These are phyloP conservation scores for Coccomyxa sp. DNA, from an alignment of 139 green algal genomes.

Conservation along the genomic window DNA sequence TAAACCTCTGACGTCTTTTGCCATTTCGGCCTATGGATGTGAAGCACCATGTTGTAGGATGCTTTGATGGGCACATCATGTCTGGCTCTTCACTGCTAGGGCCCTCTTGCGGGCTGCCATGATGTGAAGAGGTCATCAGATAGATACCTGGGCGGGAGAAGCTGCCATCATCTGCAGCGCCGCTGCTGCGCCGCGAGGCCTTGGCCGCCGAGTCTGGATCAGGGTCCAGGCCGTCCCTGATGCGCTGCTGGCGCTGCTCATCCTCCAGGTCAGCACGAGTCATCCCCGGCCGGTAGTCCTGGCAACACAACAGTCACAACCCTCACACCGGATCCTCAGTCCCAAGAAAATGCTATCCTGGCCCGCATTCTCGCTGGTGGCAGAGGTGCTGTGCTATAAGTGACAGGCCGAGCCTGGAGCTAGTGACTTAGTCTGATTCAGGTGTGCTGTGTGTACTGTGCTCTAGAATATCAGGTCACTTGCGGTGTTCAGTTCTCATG, in stretches of 20 bases:
- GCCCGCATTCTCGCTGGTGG: not conserved
- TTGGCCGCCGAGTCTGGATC: not conserved
- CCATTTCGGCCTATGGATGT: not conserved
- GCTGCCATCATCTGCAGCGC: slow-evolving; percentile 10
- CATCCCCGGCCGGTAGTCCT: slow-evolving; percentile 54
- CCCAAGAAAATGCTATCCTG: not conserved
- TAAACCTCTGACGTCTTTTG: too few relatives aligned
- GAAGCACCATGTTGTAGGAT: too few relatives aligned
- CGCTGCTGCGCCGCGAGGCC: not conserved
- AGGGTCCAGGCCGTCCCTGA: not conserved
- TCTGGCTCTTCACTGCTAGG: not conserved
- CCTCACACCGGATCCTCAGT: not conserved
- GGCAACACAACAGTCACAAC: not conserved
- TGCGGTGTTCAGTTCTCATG: not conserved
- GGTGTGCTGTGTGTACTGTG: not conserved
- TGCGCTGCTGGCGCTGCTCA: slow-evolving; percentile 9
- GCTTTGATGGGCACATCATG: not conserved
- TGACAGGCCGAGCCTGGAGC: not conserved
- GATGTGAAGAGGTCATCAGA: not conserved
- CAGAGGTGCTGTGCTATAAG: not conserved
- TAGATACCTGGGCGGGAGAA: not conserved
- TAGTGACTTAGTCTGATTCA: not conserved
- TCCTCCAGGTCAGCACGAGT: slow-evolving; percentile 12
- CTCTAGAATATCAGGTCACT: not conserved
- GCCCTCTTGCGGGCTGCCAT: not conserved